Evolutionary conservation across 768 basidiomycete genomes (phyloP), one percentile per base, ranked within the genome.

Genomic region (Roridomyces roridus): DNA sequence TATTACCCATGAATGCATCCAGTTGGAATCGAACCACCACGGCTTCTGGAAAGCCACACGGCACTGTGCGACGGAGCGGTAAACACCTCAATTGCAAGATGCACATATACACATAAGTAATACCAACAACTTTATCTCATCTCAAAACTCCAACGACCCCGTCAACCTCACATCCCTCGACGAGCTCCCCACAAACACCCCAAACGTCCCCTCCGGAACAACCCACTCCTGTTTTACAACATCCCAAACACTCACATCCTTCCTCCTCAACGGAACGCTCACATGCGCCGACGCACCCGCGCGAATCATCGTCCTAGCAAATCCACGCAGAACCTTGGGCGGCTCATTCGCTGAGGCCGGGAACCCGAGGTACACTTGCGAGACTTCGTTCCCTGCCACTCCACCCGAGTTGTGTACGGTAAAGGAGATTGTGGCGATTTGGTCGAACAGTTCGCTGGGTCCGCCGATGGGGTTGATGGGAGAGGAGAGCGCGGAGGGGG

Each of bases 371-470:
- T 70, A 70, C 15, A 70, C 40, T 59, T 70, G 68, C 18, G 65
- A 55, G 21, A 62, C 51, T 51, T 61, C 26, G 18, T 10, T 18
- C 0, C 73, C 75, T 11, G 66, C 65, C 15, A 70, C 37, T 12
- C 39, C 28, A 17, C 77, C 77, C 15, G 66, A 73, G 68, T 79
- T 79, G 7, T 51, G 64, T 12, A 78, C 55, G 5, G 65, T 65
- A 57, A 77, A 76, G n/a, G 68, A 65, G 12, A 75, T 69, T 14
- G 57, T 62, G 45, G 69, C 60, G n/a, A 65, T 65, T 18, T 60
- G 45, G 36, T 64, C 61, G 53, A 73, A 71, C 25, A 74, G 64
- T 58, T 64, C 39, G 50, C 43, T 10, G 20, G 40, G 46, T 18
- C 29, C 11, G 2, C 18, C 40, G 50, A 47, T 55, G 26, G 62